Conservation (phyloP, 2,329 filamentous ascomycete genomes). For the Fusarium nygamai region DNA sequence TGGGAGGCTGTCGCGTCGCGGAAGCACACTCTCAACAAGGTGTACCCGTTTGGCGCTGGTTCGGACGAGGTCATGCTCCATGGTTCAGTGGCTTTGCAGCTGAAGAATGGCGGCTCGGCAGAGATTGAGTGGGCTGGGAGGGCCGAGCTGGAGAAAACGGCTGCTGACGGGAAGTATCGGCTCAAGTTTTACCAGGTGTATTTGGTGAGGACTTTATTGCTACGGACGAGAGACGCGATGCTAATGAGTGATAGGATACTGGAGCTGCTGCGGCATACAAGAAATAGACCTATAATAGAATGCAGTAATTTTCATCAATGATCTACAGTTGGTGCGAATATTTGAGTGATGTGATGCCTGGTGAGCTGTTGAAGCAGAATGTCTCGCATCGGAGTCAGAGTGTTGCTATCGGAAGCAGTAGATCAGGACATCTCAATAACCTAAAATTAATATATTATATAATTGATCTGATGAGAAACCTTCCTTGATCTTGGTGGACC, state of each 20-base stretch:
- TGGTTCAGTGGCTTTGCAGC: constrained; percentile 23
- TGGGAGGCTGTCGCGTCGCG: constrained; percentile 33
- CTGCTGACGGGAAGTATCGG: constrained; percentile 23
- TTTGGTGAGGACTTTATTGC: neutral
- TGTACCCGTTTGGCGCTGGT: constrained; percentile 21
- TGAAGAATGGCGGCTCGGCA: constrained; percentile 29
- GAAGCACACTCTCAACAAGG: constrained; percentile 24
- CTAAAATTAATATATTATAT: too few relatives aligned
- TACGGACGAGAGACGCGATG: fast-evolving
- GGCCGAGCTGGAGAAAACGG: constrained; percentile 16
- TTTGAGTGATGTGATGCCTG: neutral
- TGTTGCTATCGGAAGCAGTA: neutral
- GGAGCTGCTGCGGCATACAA: constrained; percentile 28
- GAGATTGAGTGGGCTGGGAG: constrained; percentile 33
- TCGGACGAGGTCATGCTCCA: constrained; percentile 30
- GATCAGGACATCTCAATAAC: neutral
- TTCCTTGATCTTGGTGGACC: too few relatives aligned
- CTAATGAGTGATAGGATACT: constrained; percentile 14
- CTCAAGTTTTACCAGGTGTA: constrained; percentile 35
- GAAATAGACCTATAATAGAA: constrained; percentile 51
- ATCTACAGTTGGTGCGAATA: fast-evolving
- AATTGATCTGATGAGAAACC: too few relatives aligned
- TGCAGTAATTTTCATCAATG: fast-evolving
- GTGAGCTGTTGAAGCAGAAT: neutral
- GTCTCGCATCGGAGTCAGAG: neutral